Evolutionary conservation across 164 flowering plant species (phyloP).

Genomic region (Chloranthus sessilifolius): DNA sequence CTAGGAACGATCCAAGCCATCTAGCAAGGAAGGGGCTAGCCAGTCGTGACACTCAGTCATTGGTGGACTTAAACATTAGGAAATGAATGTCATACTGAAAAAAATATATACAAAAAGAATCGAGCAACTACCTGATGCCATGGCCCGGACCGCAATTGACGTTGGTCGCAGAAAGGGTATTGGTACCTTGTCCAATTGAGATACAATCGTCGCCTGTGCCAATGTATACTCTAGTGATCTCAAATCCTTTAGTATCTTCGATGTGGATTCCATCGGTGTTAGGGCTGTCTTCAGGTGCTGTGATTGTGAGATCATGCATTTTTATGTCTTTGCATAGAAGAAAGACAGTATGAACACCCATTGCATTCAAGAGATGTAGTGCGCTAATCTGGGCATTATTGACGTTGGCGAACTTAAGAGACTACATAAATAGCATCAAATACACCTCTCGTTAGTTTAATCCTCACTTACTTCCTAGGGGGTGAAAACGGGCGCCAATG

Average conservation of each 20-base stretch:
- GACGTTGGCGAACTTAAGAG: too few relatives aligned
- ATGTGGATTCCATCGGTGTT: constrained; percentile 13
- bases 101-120: background rate
- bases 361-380: too few relatives aligned
- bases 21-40: too few relatives aligned
- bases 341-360: too few relatives aligned
- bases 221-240: constrained; percentile 11
- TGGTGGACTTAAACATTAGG: background rate
- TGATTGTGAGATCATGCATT: too few relatives aligned
- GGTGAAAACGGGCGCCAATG: too few relatives aligned
- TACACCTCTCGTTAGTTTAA: too few relatives aligned
- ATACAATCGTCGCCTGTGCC: constrained; percentile 52
- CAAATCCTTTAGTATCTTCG: background rate
- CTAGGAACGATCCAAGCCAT: too few relatives aligned
- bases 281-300: constrained; percentile 11
- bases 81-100: background rate
- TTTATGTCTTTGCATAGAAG: too few relatives aligned
- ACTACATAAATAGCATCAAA: too few relatives aligned
- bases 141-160: constrained; percentile 52
- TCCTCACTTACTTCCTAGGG: too few relatives aligned
- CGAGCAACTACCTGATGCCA: constrained; percentile 48
- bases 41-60: background rate
- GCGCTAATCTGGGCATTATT: too few relatives aligned
- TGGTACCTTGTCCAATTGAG: constrained; percentile 31
- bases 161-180: constrained; percentile 20